Percentiles rank a stretch among this genome's conserved stretches.
Evolutionary conservation across 768 basidiomycete species (phyloP).

Genomic region (Porphyrellus cyaneotinctus): DNA sequence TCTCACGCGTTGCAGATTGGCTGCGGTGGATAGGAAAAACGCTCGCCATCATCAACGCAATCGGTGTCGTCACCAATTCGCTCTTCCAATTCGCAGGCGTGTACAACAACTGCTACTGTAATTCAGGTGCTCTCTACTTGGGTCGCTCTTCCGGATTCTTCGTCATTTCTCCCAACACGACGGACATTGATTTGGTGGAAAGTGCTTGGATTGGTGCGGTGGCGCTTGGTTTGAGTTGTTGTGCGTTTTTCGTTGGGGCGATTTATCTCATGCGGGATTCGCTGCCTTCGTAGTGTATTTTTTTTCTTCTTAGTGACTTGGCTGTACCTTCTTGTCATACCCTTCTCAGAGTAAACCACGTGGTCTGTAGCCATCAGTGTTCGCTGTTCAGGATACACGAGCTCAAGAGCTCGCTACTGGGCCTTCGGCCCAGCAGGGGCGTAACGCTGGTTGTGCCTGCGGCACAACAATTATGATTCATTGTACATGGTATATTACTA

Average conservation of each 20-base stretch:
- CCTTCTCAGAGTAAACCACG: too few species aligned
- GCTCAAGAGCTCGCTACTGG: too few species aligned
- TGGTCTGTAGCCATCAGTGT: too few species aligned
- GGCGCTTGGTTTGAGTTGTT: conserved; percentile 24
- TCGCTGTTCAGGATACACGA: too few species aligned
- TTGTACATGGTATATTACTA: too few species aligned
- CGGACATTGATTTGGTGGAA: conserved; percentile 27
- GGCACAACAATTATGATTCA: too few species aligned
- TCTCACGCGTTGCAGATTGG: conserved; percentile 4
- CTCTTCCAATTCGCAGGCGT: conserved; percentile 29
- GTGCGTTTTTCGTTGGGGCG: conserved; percentile 24
- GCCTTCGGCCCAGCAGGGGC: too few species aligned
- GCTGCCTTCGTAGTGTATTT: conserved; percentile 5
- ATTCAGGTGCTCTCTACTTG: conserved; percentile 21
- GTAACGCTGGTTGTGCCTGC: too few species aligned
- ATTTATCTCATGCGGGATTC: conserved; percentile 29
- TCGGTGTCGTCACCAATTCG: conserved; percentile 23
- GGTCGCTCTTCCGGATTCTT: conserved; percentile 24
- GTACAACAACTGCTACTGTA: conserved; percentile 30
- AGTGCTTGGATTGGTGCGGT: conserved; percentile 38
- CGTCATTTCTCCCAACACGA: conserved; percentile 17
- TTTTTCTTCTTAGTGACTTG: too few species aligned
- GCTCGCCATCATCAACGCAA: conserved; percentile 28
- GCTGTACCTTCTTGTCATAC: too few species aligned
- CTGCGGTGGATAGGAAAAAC: conserved; percentile 27